These are phyloP conservation scores for Lepiota venenata DNA, from an alignment of 768 basidiomycete species.

Conservation along the genomic window DNA sequence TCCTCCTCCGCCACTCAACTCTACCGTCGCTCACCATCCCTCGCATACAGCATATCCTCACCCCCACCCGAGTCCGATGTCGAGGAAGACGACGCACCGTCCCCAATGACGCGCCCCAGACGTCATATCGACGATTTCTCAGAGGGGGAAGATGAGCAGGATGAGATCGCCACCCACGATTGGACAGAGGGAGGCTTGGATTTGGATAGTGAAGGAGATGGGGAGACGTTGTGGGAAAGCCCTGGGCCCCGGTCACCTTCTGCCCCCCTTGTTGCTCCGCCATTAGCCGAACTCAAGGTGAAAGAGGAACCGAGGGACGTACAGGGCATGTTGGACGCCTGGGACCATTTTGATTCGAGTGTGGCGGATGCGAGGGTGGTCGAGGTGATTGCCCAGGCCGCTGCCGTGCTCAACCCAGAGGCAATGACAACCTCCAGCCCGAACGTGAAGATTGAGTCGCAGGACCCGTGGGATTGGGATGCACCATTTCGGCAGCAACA, in stretches of 20 bases:
- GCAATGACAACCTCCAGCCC: conserved; percentile 13
- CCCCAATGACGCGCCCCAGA: conserved; percentile 36
- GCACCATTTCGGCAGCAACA: conserved; percentile 18
- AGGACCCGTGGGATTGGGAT: conserved; percentile 46
- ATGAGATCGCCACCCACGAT: conserved; percentile 15
- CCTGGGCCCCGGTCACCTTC: conserved; percentile 65
- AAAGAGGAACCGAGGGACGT: conserved; percentile 64
- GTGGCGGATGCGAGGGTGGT: conserved; percentile 40
- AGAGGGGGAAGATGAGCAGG: conserved; percentile 23
- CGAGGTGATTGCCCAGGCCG: conserved; percentile 37
- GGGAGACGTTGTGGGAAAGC: conserved; percentile 59
- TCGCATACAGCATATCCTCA: conserved; percentile 54
- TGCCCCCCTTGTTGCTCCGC: conserved; percentile 34
- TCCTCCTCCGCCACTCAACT: conserved; percentile 15
- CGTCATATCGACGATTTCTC: conserved; percentile 24
- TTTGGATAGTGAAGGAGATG: conserved; percentile 55
- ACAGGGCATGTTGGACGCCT: conserved; percentile 62
- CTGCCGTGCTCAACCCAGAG: conserved; percentile 26
- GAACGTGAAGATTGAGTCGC: conserved; percentile 41
- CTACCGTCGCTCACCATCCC: conserved; percentile 55
- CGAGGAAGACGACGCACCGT: conserved; percentile 43
- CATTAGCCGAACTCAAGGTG: conserved; percentile 33
- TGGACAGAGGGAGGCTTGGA: conserved; percentile 39
- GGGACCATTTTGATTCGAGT: conserved; percentile 59
- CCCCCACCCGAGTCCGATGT: conserved; percentile 73